These are phyloP conservation scores for Candida pseudoviswanathii DNA, from an alignment of 1,139 yeast species.

Conservation along the genomic window DNA sequence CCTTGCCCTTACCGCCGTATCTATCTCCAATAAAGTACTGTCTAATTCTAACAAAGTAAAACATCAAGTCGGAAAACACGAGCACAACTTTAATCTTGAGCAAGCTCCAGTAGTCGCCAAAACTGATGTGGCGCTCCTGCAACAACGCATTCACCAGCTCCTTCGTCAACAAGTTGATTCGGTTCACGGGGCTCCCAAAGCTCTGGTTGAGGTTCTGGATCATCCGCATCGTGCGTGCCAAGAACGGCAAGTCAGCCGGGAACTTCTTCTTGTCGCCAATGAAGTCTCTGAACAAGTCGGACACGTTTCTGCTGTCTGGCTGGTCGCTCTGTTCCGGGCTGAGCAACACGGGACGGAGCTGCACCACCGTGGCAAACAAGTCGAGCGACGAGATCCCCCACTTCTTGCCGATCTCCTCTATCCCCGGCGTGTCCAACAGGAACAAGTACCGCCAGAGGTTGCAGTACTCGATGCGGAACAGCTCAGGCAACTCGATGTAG, in stretches of 20 bases:
- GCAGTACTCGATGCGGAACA: slow-evolving; percentile 59
- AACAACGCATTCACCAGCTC: slow-evolving; percentile 46
- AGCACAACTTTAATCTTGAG: slow-evolving; percentile 39
- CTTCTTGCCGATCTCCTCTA: slow-evolving; percentile 47
- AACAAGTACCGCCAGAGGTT: slow-evolving; percentile 66
- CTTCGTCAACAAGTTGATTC: slow-evolving; percentile 62
- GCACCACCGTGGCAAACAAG: slow-evolving; percentile 60
- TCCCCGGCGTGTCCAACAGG: slow-evolving; percentile 50
- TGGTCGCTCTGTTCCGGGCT: slow-evolving; percentile 15
- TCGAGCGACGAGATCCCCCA: slow-evolving; percentile 81
- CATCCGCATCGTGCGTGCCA: slow-evolving; percentile 73
- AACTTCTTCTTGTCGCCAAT: slow-evolving; percentile 64
- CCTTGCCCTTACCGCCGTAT: slow-evolving; percentile 37
- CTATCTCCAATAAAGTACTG: slow-evolving; percentile 38
- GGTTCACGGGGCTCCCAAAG: slow-evolving; percentile 73
- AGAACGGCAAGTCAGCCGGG: slow-evolving; percentile 66
- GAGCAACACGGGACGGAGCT: slow-evolving; percentile 46
- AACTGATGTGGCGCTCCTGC: slow-evolving; percentile 19
- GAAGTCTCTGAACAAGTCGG: slow-evolving; percentile 38
- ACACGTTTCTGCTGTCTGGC: slow-evolving; percentile 18
- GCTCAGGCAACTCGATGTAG: slow-evolving; percentile 54
- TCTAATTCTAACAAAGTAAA: slow-evolving; percentile 40
- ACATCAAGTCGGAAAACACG: slow-evolving; percentile 45
- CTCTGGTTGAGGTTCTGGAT: slow-evolving; percentile 67
- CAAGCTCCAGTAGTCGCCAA: slow-evolving; percentile 26